Base-by-base conservation (phyloP, 2,329 filamentous ascomycete species). In the Penicillium glabrum region DNA sequence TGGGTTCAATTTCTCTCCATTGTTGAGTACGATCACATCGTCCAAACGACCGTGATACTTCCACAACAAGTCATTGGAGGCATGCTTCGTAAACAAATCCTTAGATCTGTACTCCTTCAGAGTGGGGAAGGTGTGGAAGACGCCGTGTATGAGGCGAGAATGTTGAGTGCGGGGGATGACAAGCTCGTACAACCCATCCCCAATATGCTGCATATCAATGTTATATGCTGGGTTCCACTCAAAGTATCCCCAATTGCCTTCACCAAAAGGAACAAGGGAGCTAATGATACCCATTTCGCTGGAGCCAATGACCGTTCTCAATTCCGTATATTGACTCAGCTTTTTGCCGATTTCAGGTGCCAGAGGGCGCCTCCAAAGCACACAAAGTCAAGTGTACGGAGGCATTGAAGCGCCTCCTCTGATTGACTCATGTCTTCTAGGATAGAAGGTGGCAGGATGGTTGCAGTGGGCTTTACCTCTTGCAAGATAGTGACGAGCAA, bases 1-100 rank as follows among this genome's bases (percentile, higher is more conserved):
- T 0, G 79, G 77, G 35, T 79, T 78, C 33, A 76, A 68, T 58
- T 80, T 81, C 50, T 76, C 70, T 1, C 76, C 76, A 31, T 75
- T 78, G 6, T 64, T 68, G 29, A 79, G 64, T 0, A 78, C 70
- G 8, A 80, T 70, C 1, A 78, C 68, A 60, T 80, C 77, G 59
- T 79, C 77, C 6, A 57, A 54, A 3, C 77, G 63, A 2, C 75
- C 75, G 26, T 68, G 59, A 51, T 69, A 77, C 9, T 63, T 65
- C 72, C 73, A 80, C 0, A 70, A 58, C 60, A 14, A 61, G 53
- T 68, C 1, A 57, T 67, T 3, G 75, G 72, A 56, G 77, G 75
- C 33, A 37, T 37, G 23, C 61, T 61, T 3, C 49, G 41, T 47
- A 64, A 78, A 2, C 26, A 77, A 54, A 60, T 78, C 75, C 19